These are phyloP conservation scores for Cyclotella baltica DNA, from an alignment of 108 stramenopile species.

Conservation along the genomic window DNA sequence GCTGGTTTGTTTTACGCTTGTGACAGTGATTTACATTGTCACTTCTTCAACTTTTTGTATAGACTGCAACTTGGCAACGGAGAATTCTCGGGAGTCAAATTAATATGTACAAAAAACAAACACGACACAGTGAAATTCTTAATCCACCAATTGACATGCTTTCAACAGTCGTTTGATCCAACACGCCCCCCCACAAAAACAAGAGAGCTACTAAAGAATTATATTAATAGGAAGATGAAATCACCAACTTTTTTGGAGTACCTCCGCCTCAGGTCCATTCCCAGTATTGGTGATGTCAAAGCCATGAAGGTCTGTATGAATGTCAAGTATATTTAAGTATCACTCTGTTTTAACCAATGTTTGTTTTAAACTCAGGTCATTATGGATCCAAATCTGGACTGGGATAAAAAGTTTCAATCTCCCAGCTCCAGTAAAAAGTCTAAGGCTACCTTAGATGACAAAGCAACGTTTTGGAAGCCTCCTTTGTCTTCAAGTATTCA, in stretches of 20 bases:
- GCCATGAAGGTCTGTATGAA: slow-evolving; percentile 44
- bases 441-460: slow-evolving; percentile 26
- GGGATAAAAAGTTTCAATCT: slow-evolving; percentile 46
- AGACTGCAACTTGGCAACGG: slow-evolving; percentile 36
- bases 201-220: slow-evolving; percentile 38
- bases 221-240: slow-evolving; percentile 50
- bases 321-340: not conserved
- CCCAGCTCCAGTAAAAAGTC: slow-evolving; percentile 24
- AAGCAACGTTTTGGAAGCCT: slow-evolving; percentile 36
- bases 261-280: slow-evolving; percentile 27
- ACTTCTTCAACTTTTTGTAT: not conserved
- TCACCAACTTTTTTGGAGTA: slow-evolving; percentile 47
- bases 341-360: not conserved
- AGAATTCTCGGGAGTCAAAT: slow-evolving; percentile 28
- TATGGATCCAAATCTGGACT: slow-evolving; percentile 44
- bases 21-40: not conserved
- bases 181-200: slow-evolving; percentile 29
- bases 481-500: too few relatives aligned
- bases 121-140: slow-evolving; percentile 31
- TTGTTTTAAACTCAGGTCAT: slow-evolving; percentile 20
- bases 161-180: slow-evolving; percentile 39
- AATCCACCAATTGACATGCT: slow-evolving; percentile 39
- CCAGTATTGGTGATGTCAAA: slow-evolving; percentile 39
- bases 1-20: too few relatives aligned
- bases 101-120: slow-evolving; percentile 32